Base-by-base conservation (phyloP, 805 yeast genomes). In the Lipomyces mesembrius region DNA sequence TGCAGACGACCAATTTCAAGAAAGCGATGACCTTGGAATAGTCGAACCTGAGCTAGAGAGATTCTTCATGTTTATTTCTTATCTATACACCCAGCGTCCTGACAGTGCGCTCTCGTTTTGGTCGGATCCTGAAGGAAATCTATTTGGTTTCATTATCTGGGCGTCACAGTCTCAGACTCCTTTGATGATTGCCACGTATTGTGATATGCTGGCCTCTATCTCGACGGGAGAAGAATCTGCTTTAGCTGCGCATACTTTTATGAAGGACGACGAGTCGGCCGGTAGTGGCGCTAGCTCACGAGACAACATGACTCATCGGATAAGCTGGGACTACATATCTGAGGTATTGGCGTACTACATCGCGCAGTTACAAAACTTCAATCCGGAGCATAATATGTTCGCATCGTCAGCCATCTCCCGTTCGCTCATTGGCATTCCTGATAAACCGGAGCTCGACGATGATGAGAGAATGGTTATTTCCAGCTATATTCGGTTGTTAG, bases 81-180 rank as follows among this genome's bases (percentile, higher is more conserved):
- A 84, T 75, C 81, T 91, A 7, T 92, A 89, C 75, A 80, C 84
- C 34, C 82, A 84, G 20, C 82, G 96, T 64, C 86, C 88, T 0
- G 83, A 83, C 0, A 78, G 88, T 7, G 84, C 90, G 14, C 74
- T 81, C 1, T 63, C 61, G 8, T 89, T 91, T 74, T 93, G 97
- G 96, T 76, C 77, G 12, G 91, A 89, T 69, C 80, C 84, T 22
- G 87, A 84, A 62, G 84, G 88, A 14, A 87, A 87, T 65, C 81
- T 91, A 1, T 83, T 85, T 74, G 98, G 97, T 0, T 93, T 95
- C 71, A 81, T 94, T 53, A 85, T 85, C 63, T 95, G 98, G 98
- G 96, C 96, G 0, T 82, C 95, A 1, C 87, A 86, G 66, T 87
- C 90, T 73, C 92, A 88, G 68, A 70, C 77, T 0, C 88, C 94